Percentiles rank a stretch among this genome's conserved stretches.
Evolutionary conservation across 352 stramenopile species (phyloP).

Genomic region (Globisporangium perplexum): DNA sequence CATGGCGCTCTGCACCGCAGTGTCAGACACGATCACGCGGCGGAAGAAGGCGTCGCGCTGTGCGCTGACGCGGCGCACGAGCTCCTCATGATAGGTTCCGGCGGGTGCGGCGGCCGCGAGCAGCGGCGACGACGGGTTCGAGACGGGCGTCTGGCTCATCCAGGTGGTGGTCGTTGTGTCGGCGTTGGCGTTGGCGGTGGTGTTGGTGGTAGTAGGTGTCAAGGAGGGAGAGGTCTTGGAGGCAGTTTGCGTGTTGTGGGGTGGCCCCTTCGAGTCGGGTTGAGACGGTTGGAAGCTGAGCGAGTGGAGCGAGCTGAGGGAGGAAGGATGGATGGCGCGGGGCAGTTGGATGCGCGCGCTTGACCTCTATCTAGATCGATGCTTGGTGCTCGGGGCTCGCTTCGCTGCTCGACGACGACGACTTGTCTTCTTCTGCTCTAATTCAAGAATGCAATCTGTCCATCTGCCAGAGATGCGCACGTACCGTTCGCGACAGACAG

Average conservation of each 20-base stretch:
- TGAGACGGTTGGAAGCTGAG: too few species aligned
- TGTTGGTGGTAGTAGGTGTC: background rate
- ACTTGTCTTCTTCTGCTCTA: slow-evolving; percentile 8
- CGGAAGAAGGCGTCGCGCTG: slow-evolving; percentile 81
- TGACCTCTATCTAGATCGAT: too few species aligned
- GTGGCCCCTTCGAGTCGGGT: too few species aligned
- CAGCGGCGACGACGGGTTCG: slow-evolving; percentile 12
- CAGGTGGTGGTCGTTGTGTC: too few species aligned
- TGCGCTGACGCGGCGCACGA: slow-evolving; percentile 47
- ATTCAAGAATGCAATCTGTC: slow-evolving; percentile 9
- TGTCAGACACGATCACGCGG: slow-evolving; percentile 60
- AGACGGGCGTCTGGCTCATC: slow-evolving; percentile 7
- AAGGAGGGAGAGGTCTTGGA: too few species aligned
- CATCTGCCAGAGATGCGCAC: background rate
- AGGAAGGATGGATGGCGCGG: too few species aligned
- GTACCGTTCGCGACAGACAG: slow-evolving; percentile 2
- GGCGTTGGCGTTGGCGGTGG: background rate
- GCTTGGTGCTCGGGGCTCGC: too few species aligned
- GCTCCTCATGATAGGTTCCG: slow-evolving; percentile 26
- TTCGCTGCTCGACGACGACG: too few species aligned
- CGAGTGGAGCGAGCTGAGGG: too few species aligned
- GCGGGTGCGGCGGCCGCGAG: background rate
- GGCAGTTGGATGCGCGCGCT: too few species aligned
- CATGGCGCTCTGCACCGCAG: slow-evolving; percentile 57
- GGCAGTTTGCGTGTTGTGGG: too few species aligned